Base-by-base conservation (phyloP, 148 eudicot species). In the Rhododendron ferrugineum region DNA sequence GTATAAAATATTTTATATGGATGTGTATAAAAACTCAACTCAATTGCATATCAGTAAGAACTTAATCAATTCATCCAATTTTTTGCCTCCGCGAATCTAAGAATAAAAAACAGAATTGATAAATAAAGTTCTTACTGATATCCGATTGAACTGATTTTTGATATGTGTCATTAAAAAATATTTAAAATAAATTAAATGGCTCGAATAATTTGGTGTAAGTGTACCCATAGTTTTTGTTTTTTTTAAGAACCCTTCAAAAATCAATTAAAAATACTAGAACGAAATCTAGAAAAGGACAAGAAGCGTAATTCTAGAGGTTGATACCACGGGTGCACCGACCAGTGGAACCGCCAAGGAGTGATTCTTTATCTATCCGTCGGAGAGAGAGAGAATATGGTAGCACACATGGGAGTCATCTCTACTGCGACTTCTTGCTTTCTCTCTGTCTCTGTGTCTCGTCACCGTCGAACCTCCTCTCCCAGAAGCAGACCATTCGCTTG, bases 381-480 rank as follows among this genome's bases (percentile, higher is more conserved):
- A 40, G 66, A 44, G 72, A 28, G 49, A 46, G 49, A 44, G 47
- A 46, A 47, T 9, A 86, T 82, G 81, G 82, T 76, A 50, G 83
- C 78, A 54, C 88, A 54, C 16, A 15, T 82, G 68, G 88, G 87
- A 34, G 58, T 86, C 73, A 74, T 83, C 16, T 85, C 86, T 77
- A 73, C 86, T 77, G 62, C 88, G 80, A 78, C 85, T 68, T 74
- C 88, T 86, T 85, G 46, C 86, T 84, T 83, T 83, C 84, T 85
- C 75, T 30, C 37, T 70, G 68, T 80, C 75, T 68, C 16, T 68
- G 75, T 80, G 72, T 77, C 87, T 77, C 32, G 58, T 83, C 84
- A 47, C 11, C 85, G 32, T 66, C 87, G 23, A 28, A 64, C 50
- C 84, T 84, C 84, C 81, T 68, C 49, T 70, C 28, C 87, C 44